phyloP scores from a whole-genome alignment of 345 rosid genomes.

The Syzygium jambos region DNA sequence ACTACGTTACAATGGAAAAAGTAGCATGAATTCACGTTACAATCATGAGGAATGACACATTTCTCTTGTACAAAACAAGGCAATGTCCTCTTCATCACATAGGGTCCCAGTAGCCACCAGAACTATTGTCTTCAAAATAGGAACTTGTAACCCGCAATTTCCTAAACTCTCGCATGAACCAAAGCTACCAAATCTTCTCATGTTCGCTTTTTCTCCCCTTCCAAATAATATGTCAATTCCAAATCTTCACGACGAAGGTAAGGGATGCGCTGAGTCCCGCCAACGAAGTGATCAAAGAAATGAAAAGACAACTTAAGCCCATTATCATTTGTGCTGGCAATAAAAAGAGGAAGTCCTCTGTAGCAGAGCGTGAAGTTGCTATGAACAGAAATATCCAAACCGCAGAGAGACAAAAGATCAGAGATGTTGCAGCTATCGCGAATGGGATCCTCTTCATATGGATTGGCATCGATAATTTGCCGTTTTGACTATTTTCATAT shows the following conservation, averaged over 20 bases:
- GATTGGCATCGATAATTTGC: not conserved
- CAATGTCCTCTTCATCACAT: slow-evolving; percentile 38
- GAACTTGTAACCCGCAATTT: slow-evolving; percentile 13
- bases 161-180: slow-evolving; percentile 35
- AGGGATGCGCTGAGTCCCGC: not conserved
- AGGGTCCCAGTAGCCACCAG: slow-evolving; percentile 65
- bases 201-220: slow-evolving; percentile 38
- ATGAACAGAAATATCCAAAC: not conserved
- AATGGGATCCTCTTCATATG: not conserved
- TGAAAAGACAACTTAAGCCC: not conserved
- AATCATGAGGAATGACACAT: not conserved
- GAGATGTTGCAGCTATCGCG: not conserved
- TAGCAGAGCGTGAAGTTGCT: not conserved
- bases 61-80: not conserved
- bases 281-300: not conserved
- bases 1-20: not conserved
- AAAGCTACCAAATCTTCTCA: slow-evolving; percentile 59
- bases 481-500: too few relatives aligned
- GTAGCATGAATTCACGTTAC: not conserved
- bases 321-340: not conserved
- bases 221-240: slow-evolving; percentile 33
- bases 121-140: slow-evolving; percentile 49
- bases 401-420: not conserved
- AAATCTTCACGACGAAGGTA: not conserved
- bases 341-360: not conserved